A percentile compares a stretch with the other conserved stretches of the same genome.
Conservation (phyloP, 306 rosid genomes). For the Mucuna pruriens region DNA sequence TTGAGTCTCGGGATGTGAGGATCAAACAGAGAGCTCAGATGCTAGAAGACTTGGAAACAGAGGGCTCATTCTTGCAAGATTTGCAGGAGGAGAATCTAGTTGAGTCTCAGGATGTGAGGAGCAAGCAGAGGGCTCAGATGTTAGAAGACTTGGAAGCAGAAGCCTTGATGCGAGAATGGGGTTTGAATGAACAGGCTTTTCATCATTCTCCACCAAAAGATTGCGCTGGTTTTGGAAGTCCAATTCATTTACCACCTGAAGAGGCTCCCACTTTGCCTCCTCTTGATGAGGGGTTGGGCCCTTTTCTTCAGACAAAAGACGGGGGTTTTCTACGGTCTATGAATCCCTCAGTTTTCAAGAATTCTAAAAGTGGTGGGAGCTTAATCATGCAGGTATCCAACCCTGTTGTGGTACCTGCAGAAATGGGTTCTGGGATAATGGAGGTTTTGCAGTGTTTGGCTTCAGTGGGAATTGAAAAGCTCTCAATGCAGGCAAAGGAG, state of each 20-base stretch:
- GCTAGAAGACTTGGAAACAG: constrained; percentile 84
- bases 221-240: constrained; percentile 69
- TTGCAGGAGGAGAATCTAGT: constrained; percentile 55
- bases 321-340: constrained; percentile 90
- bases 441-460: constrained; percentile 88
- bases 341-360: constrained; percentile 76
- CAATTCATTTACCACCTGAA: constrained; percentile 54
- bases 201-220: constrained; percentile 72
- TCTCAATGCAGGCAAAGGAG: constrained; percentile 96
- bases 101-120: constrained; percentile 53
- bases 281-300: constrained; percentile 83
- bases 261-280: constrained; percentile 47
- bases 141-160: constrained; percentile 87
- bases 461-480: constrained; percentile 92
- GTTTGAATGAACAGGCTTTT: constrained; percentile 78
- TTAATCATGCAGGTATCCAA: constrained; percentile 95
- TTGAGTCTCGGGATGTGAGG: constrained; percentile 53
- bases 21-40: constrained; percentile 70
- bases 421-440: constrained; percentile 93
- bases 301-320: constrained; percentile 84
- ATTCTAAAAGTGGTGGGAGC: constrained; percentile 76
- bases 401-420: constrained; percentile 98
- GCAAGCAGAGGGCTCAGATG: constrained; percentile 69
- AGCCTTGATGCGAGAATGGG: constrained; percentile 89
- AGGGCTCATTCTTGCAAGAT: constrained; percentile 60